These are phyloP conservation scores for Stylosanthes scabra DNA, from an alignment of 331 rosid genomes.

Conservation along the genomic window DNA sequence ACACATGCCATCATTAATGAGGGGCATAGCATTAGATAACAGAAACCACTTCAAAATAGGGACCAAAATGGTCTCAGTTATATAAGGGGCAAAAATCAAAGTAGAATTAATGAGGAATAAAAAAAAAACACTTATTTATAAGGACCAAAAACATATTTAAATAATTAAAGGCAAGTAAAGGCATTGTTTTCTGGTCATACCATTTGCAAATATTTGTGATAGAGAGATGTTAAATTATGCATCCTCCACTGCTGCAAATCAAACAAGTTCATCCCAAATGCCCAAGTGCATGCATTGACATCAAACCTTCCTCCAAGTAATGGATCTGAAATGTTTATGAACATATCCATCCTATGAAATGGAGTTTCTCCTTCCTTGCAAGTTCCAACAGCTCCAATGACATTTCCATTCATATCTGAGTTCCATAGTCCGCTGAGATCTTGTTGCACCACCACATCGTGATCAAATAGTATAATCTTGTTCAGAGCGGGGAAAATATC, in stretches of 20 bases:
- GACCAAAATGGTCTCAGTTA: no score
- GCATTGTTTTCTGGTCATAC: slow-evolving; percentile 51
- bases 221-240: slow-evolving; percentile 68
- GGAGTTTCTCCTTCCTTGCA: slow-evolving; percentile 67
- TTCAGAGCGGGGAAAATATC: slow-evolving; percentile 73
- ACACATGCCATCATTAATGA: no score
- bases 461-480: slow-evolving; percentile 83
- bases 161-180: not conserved
- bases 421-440: slow-evolving; percentile 83
- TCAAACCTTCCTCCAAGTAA: slow-evolving; percentile 68
- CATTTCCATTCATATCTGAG: slow-evolving; percentile 73
- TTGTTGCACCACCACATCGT: slow-evolving; percentile 92
- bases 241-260: slow-evolving; percentile 86
- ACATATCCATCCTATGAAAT: slow-evolving; percentile 65
- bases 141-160: no score
- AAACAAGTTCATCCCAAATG: slow-evolving; percentile 93
- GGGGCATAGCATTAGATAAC: no score
- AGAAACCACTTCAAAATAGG: no score
- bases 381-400: slow-evolving; percentile 78
- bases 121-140: no score
- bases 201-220: slow-evolving; percentile 71
- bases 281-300: slow-evolving; percentile 92
- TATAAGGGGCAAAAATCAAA: no score
- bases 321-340: slow-evolving; percentile 90
- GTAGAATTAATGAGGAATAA: no score